These are phyloP conservation scores for Wickerhamiella nectarea DNA, from an alignment of 805 yeast genomes.

Conservation along the genomic window DNA sequence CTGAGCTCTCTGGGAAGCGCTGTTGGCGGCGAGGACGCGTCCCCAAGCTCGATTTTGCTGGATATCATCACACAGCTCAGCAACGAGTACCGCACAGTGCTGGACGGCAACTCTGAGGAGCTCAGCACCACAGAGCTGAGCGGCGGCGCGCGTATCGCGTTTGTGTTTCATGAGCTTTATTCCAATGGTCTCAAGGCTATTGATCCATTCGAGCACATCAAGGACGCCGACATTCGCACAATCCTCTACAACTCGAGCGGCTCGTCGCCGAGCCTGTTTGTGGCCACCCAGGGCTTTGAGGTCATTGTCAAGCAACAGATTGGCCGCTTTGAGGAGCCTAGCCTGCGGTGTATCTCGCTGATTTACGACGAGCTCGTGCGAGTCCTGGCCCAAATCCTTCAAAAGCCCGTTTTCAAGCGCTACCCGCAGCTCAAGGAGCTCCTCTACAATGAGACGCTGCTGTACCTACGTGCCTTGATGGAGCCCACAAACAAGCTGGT, in stretches of 20 bases:
- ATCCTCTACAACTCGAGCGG: slow-evolving; percentile 96
- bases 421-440: slow-evolving; percentile 87
- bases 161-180: slow-evolving; percentile 92
- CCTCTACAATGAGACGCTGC: slow-evolving; percentile 64
- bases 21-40: slow-evolving; percentile 39
- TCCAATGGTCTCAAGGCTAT: slow-evolving; percentile 82
- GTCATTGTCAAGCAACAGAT: slow-evolving; percentile 90
- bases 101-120: slow-evolving; percentile 88
- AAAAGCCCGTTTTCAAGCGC: slow-evolving; percentile 69
- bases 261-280: slow-evolving; percentile 88
- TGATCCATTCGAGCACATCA: slow-evolving; percentile 93
- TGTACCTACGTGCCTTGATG: slow-evolving; percentile 63
- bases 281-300: slow-evolving; percentile 95
- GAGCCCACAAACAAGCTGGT: slow-evolving; percentile 81
- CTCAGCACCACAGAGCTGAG: slow-evolving; percentile 78
- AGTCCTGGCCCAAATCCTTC: slow-evolving; percentile 69
- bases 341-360: slow-evolving; percentile 72
- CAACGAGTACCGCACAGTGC: slow-evolving; percentile 77
- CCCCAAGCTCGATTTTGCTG: slow-evolving; percentile 79
- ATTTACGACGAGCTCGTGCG: slow-evolving; percentile 91
- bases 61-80: slow-evolving; percentile 85
- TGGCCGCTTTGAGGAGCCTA: slow-evolving; percentile 86
- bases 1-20: slow-evolving; percentile 73
- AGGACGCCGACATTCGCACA: slow-evolving; percentile 90
- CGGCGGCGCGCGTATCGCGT: slow-evolving; percentile 96